Conservation (phyloP, 805 yeast genomes). For the Ogataea degrootiae region DNA sequence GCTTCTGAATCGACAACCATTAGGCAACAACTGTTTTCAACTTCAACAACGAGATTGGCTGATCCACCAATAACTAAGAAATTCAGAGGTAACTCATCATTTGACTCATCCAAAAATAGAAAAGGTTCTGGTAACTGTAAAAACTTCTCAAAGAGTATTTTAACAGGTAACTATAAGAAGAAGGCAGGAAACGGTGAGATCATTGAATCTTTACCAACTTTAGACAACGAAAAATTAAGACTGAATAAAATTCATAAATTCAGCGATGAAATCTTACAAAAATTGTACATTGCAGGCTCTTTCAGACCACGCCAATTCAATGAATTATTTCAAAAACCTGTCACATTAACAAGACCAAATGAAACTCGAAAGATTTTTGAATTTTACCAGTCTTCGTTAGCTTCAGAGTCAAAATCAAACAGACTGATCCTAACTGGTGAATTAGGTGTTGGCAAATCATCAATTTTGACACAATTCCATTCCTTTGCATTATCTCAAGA, state of each 20-base stretch:
- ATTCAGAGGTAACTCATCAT: conserved; percentile 4
- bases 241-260: conserved; percentile 35
- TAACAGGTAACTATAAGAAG: conserved; percentile 21
- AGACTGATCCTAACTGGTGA: conserved; percentile 60
- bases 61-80: conserved; percentile 21
- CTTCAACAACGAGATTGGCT: conserved; percentile 1
- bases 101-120: conserved; percentile 22
- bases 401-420: conserved; percentile 35
- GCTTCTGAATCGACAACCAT: not conserved
- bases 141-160: conserved; percentile 22
- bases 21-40: not conserved
- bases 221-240: conserved; percentile 12
- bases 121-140: conserved; percentile 32
- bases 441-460: conserved; percentile 76
- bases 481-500: conserved; percentile 40
- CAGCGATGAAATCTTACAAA: conserved; percentile 35
- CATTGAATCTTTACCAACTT: conserved; percentile 15
- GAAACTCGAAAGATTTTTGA: conserved; percentile 37
- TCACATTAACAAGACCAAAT: conserved; percentile 51
- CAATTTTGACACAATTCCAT: conserved; percentile 64
- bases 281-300: conserved; percentile 51
- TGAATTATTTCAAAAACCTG: conserved; percentile 59
- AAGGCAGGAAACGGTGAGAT: conserved; percentile 18
- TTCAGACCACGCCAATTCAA: conserved; percentile 65
- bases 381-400: conserved; percentile 33